Base-by-base conservation (phyloP, 1,284 basidiomycete species). In the Boletus semigastroideus region DNA sequence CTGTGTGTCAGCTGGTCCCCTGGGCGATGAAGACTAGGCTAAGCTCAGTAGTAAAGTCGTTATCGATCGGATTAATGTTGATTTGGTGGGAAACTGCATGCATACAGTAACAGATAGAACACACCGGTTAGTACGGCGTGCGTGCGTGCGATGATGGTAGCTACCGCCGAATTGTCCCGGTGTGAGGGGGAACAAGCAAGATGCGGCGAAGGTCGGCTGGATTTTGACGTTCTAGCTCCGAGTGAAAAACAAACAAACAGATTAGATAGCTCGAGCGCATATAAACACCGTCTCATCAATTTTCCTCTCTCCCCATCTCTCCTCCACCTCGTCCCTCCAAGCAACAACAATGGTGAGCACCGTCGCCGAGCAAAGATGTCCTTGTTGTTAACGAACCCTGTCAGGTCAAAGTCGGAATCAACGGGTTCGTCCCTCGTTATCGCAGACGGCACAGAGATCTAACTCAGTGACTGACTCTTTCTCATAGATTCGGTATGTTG, bases 381-480 rank as follows among this genome's bases (percentile, higher is more conserved):
- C 7, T 2, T 22, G 19, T 53, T 40, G 17, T 42, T 69, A 2
- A 64, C 12, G 2, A 42, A 8, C 5, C 19, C 5, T 31, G 33
- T 9, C 16, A 77, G 75, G 85, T 92, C 75, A 89, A 92, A 77
- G 90, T 94, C 72, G 93, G 93, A 67, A 95, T 96, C 79, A 96
- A 96, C 79, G 92, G 92, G 89, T 90, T 69, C 57, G 80, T 62
- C 48, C 51, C 13, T 55, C 30, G 25, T 36, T 40, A 20, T 40
- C 19, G 34, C 3, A 2, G 19, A 27, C 31, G 37, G 48, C n/a
- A 0, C n/a, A 1, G 34, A 46, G n/a, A 55, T 59, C 55, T 67
- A 22, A 71, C 45, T 46, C 20, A 6, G 4, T 36, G 22, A 17
- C n/a, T 5, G 17, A 45, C 19, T 19, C 28, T 46, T 42, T 46